phyloP scores from a whole-genome alignment of 2,329 filamentous ascomycete genomes.

The Epichloe uncinata region DNA sequence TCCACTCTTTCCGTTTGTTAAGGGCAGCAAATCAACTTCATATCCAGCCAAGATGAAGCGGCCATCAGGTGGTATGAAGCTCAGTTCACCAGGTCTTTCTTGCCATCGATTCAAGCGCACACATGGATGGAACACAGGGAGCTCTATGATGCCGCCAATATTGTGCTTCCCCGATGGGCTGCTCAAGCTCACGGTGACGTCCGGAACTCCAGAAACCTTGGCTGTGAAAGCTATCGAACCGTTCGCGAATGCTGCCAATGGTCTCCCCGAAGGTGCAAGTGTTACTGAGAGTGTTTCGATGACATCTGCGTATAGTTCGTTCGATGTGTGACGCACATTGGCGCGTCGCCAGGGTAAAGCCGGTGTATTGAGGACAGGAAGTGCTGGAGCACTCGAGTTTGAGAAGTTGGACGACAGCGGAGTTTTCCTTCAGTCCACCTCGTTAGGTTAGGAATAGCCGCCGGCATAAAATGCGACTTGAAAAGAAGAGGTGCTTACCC shows the following conservation, averaged over 20 bases:
- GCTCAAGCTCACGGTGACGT: slow-evolving; percentile 69
- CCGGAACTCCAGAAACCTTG: slow-evolving; percentile 88
- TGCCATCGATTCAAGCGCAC: slow-evolving; percentile 84
- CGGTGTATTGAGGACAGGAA: slow-evolving; percentile 33
- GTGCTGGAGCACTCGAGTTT: slow-evolving; percentile 25
- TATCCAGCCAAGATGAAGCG: slow-evolving; percentile 89
- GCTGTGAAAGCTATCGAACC: slow-evolving; percentile 91
- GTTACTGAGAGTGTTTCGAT: slow-evolving; percentile 82
- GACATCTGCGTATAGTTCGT: slow-evolving; percentile 93
- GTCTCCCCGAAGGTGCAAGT: slow-evolving; percentile 77
- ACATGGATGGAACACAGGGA: slow-evolving; percentile 93
- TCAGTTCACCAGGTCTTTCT: slow-evolving; percentile 79
- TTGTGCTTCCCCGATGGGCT: slow-evolving; percentile 71
- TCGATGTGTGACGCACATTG: slow-evolving; percentile 90
- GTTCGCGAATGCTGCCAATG: slow-evolving; percentile 74
- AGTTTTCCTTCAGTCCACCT: slow-evolving; percentile 22
- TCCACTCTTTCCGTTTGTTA: slow-evolving; percentile 43
- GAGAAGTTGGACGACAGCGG: slow-evolving; percentile 25
- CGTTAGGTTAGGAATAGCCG: slow-evolving; percentile 4
- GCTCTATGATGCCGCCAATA: slow-evolving; percentile 60
- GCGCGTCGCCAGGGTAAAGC: slow-evolving; percentile 76
- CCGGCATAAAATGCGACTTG: neutral
- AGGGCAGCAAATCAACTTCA: slow-evolving; percentile 78
- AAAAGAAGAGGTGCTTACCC: slow-evolving; percentile 32
- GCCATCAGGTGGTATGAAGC: slow-evolving; percentile 90